Percentiles rank a stretch among this genome's conserved stretches.
phyloP scores from a whole-genome alignment of 2,329 filamentous ascomycete species.

The Metarhizium guizhouense region DNA sequence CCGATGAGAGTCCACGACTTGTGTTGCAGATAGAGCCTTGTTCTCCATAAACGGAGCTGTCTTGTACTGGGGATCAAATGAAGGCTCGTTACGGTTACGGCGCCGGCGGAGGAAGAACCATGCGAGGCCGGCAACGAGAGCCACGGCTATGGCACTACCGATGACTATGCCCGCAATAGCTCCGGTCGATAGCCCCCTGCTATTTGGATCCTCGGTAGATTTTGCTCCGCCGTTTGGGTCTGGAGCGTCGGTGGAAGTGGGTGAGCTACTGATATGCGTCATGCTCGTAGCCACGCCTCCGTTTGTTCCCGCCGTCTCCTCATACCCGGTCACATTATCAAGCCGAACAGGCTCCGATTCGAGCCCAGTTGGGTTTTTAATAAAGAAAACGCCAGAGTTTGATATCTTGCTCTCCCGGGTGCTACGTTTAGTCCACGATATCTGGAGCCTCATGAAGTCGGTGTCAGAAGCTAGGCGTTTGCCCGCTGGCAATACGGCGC shows the following conservation, averaged over 20 bases:
- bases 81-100: slow-evolving; percentile 13
- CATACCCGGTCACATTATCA: neutral
- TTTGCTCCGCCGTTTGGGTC: neutral
- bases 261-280: neutral
- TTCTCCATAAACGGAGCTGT: slow-evolving; percentile 33
- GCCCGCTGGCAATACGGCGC: neutral
- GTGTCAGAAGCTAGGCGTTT: neutral
- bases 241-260: neutral
- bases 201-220: neutral
- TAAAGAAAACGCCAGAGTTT: slow-evolving; percentile 12
- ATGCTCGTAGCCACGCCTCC: neutral
- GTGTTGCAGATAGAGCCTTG: slow-evolving; percentile 32
- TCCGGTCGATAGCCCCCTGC: slow-evolving; percentile 26
- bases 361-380: neutral
- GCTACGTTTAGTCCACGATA: slow-evolving; percentile 7
- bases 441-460: slow-evolving; percentile 8
- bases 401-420: neutral
- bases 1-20: slow-evolving; percentile 28
- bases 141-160: slow-evolving; percentile 26
- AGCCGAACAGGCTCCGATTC: neutral
- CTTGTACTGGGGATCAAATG: slow-evolving; percentile 16
- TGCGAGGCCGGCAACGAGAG: slow-evolving; percentile 27
- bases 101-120: slow-evolving; percentile 36
- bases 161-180: slow-evolving; percentile 40
- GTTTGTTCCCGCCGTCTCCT: neutral